phyloP scores from a whole-genome alignment of 2,329 filamentous ascomycete species.

The Hawksworthiomyces lignivorus region DNA sequence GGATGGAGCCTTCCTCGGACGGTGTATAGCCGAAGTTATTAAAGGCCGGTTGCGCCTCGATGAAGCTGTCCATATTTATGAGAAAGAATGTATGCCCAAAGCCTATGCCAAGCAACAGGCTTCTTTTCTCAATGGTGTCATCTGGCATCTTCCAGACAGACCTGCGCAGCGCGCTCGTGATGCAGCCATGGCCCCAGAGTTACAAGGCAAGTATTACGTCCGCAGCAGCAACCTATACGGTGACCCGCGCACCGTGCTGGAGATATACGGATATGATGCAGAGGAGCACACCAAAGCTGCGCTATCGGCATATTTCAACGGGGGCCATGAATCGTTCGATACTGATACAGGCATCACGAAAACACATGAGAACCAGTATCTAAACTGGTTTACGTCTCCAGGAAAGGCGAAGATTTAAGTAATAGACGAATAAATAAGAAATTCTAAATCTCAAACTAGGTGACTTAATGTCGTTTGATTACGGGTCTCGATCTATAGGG shows the following conservation, averaged over 20 bases:
- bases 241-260: constrained; percentile 35
- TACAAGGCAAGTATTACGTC: constrained; percentile 26
- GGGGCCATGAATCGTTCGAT: constrained; percentile 6
- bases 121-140: constrained; percentile 35
- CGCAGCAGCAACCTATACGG: constrained; percentile 41
- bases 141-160: constrained; percentile 40
- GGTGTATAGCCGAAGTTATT: constrained; percentile 27
- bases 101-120: constrained; percentile 34
- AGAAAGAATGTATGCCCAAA: constrained; percentile 26
- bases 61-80: constrained; percentile 26
- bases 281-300: constrained; percentile 20
- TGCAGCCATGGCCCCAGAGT: constrained; percentile 32
- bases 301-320: constrained; percentile 1
- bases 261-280: constrained; percentile 42
- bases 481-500: no score
- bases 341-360: constrained; percentile 3
- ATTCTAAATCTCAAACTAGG: no score
- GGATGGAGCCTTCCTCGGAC: constrained; percentile 24
- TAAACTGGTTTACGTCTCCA: constrained; percentile 5
- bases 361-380: constrained; percentile 4
- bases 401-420: constrained; percentile 3
- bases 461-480: no score
- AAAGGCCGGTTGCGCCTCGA: constrained; percentile 23
- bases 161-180: constrained; percentile 33
- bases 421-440: no score